Evolutionary conservation across 306 rosid species (phyloP).

Genomic region (Rubus idaeus): DNA sequence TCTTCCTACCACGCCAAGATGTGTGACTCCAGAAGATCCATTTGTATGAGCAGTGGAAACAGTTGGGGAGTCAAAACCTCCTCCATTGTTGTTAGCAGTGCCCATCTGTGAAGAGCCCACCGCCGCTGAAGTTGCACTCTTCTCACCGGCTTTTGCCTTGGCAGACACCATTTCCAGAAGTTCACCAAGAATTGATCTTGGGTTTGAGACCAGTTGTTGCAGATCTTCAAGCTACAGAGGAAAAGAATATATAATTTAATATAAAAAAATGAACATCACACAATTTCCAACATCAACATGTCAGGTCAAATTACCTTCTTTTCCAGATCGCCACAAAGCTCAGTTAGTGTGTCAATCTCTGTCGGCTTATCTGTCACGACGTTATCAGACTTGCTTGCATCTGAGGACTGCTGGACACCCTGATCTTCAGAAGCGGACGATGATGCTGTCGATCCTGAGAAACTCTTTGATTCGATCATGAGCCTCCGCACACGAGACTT

Average conservation of each 20-base stretch:
- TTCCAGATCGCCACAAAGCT: conserved; percentile 83
- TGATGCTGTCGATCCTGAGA: conserved; percentile 38
- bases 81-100: conserved; percentile 54
- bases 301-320: conserved; percentile 57
- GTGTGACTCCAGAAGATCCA: conserved; percentile 77
- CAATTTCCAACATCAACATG: background rate
- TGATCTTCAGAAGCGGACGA: conserved; percentile 47
- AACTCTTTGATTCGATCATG: conserved; percentile 51
- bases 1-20: conserved; percentile 96
- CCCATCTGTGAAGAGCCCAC: conserved; percentile 61
- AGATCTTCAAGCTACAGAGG: conserved; percentile 91
- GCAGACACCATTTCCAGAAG: conserved; percentile 64
- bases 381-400: conserved; percentile 35
- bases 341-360: conserved; percentile 77
- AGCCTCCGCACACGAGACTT: conserved; percentile 67
- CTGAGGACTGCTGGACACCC: conserved; percentile 30
- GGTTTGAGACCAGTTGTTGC: conserved; percentile 69
- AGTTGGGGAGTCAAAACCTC: conserved; percentile 81
- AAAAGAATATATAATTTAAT: conserved; percentile 10
- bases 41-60: conserved; percentile 77
- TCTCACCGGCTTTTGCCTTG: conserved; percentile 44
- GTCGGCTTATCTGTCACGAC: conserved; percentile 54
- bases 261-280: background rate
- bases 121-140: conserved; percentile 41
- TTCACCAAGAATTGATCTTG: conserved; percentile 76